Conservation (phyloP, 164 flowering plant genomes). For the Macadamia tetraphylla region DNA sequence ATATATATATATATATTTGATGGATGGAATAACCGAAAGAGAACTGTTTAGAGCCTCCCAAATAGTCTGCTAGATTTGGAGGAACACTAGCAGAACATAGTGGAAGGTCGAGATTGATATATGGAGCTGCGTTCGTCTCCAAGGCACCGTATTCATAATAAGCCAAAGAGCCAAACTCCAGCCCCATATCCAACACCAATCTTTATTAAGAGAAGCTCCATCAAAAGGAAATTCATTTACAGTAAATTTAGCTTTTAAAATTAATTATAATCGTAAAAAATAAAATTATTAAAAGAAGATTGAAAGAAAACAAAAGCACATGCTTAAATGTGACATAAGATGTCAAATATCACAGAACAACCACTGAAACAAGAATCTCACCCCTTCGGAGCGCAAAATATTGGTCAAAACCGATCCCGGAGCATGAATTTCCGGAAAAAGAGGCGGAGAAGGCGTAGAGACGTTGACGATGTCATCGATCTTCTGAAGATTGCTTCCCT, state of each 20-base stretch:
- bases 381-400: conserved; percentile 28
- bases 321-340: neutral
- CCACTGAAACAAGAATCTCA: neutral
- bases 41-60: no score
- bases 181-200: no score
- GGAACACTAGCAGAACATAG: no score
- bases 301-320: neutral
- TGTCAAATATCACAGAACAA: neutral
- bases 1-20: no score
- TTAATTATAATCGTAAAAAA: neutral
- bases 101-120: no score
- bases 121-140: no score
- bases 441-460: neutral
- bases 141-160: no score
- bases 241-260: neutral
- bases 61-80: no score
- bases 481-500: conserved; percentile 12
- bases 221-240: neutral
- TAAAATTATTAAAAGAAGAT: no score
- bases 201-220: no score
- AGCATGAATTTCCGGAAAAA: neutral
- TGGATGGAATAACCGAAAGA: no score
- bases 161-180: no score
- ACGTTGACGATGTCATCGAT: conserved; percentile 7
- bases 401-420: conserved; percentile 19